Base-by-base conservation (phyloP, 495 filamentous ascomycete genomes). In the Pseudevernia furfuracea region DNA sequence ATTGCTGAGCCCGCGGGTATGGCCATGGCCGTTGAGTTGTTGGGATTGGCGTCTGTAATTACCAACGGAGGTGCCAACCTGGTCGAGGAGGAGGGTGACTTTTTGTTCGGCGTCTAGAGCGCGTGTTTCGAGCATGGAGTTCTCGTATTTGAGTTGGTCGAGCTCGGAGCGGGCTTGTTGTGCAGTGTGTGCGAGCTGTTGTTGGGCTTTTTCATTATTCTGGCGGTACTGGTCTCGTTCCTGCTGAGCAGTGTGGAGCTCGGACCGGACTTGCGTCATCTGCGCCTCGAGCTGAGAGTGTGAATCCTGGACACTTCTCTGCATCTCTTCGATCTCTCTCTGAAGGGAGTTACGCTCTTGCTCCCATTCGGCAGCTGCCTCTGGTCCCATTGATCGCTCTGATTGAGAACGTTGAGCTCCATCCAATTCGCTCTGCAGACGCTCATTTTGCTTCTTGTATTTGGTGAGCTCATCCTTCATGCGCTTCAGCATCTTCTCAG, bases 401-500 rank as follows among this genome's bases (percentile, higher is more conserved):
- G 58, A 61, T 14, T 58, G 37, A 53, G 60, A 73, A 68, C 72
- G 78, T 65, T 77, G 76, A 30, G 74, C 78, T 30, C 80, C 80
- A 36, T 89, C 83, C 36, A 97, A 76, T 67, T 96, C 89, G 41
- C 84, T 84, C 73, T 95, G 91, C 41, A 97, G 73, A 62, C 87
- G 87, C n/a, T 79, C 78, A 69, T 96, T 96, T 57, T 92, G 86
- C 46, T 84, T 76, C 80, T 96, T 97, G 74, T 92, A 92, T 43
- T 92, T 90, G 44, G 85, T 79, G 17, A 97, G 80, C 74, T 98
- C 94, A 68, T 96, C 91, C 79, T 98, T 97, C 86, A 98, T 96
- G 69, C 92, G 92, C 75, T 93, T 92, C 32, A 98, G 81, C 90
- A 99, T 96, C 82, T 96, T 97, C 76, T 99, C 95, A 1, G 93